Evolutionary conservation across 805 yeast genomes (phyloP), one percentile per base, ranked within the genome.

Genomic region (Nakazawaea siamensis): DNA sequence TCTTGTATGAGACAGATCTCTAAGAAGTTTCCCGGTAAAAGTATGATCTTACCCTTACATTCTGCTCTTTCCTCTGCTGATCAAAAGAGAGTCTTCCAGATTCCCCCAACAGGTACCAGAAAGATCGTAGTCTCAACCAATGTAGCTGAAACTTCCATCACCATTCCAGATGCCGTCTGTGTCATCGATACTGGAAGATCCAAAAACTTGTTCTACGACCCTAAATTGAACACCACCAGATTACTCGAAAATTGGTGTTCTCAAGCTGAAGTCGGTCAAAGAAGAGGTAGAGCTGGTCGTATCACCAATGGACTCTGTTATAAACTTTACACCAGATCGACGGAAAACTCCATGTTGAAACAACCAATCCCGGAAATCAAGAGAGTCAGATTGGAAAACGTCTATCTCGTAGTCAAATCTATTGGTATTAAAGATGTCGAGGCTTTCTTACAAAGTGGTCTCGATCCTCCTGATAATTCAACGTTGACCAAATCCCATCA

Each of bases 251-350:
- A 68, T 4, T 90, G 95, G 86, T 85, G 86, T 16, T 88, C 97
- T 0, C 73, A 72, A 43, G 97, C 97, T 0, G 95, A 94, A 49
- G 79, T 79, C 16, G 71, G 76, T 16, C 98, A 90, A 57, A 72
- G 98, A 60, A 68, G 95, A 54, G 98, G 98, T 54, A 82, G 98
- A 64, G 90, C 97, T n/a, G 98, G 98, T 43, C 88, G 98, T 71
- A 86, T 90, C 10, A 72, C 78, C 24, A 66, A 66, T 18, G 98
- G 98, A 38, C 61, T 64, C 11, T 87, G 97, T 43, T 90, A 76
- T 56, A 87, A 83, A 50, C 51, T 90, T 31, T 90, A 73, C 55
- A 80, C 96, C 1, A 59, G 62, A 35, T 71, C 71, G 2, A 70
- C 84, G 0, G 74, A 74, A 47, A 53, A 54, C 1, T 52, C 55